phyloP scores from a whole-genome alignment of 1,139 yeast species.

The Candida neerlandica region DNA sequence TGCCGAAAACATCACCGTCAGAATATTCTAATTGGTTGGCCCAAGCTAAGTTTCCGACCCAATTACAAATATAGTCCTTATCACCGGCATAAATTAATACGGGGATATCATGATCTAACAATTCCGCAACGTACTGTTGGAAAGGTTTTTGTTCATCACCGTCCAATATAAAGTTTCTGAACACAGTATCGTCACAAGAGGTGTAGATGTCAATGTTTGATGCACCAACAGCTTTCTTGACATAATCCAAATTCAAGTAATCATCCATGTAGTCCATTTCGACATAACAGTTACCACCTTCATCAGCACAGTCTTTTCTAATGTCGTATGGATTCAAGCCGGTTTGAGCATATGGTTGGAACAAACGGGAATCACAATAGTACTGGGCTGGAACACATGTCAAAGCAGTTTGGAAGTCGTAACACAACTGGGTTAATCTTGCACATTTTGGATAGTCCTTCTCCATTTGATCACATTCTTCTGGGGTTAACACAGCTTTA shows the following conservation, averaged over 20 bases:
- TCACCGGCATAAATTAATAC: constrained; percentile 83
- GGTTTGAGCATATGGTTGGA: constrained; percentile 22
- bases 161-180: constrained; percentile 66
- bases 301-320: constrained; percentile 76
- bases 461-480: constrained; percentile 60
- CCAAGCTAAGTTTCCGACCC: constrained; percentile 87
- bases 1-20: constrained; percentile 53
- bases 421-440: constrained; percentile 76
- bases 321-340: constrained; percentile 95
- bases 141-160: constrained; percentile 86
- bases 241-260: constrained; percentile 37
- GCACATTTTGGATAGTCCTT: constrained; percentile 73
- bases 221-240: constrained; percentile 81
- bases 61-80: constrained; percentile 82
- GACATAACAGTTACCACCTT: constrained; percentile 66
- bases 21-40: constrained; percentile 68
- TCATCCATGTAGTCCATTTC: constrained; percentile 36
- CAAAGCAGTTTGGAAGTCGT: constrained; percentile 73
- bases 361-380: constrained; percentile 45
- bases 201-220: constrained; percentile 77
- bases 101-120: constrained; percentile 62
- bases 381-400: constrained; percentile 90
- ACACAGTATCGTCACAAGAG: constrained; percentile 83
- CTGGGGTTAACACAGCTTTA: constrained; percentile 62
- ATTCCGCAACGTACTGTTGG: constrained; percentile 64